A percentile compares a stretch with the other conserved stretches of the same genome.
Evolutionary conservation across 139 green algal genomes (phyloP).

Genomic region (Micromonas commoda): DNA sequence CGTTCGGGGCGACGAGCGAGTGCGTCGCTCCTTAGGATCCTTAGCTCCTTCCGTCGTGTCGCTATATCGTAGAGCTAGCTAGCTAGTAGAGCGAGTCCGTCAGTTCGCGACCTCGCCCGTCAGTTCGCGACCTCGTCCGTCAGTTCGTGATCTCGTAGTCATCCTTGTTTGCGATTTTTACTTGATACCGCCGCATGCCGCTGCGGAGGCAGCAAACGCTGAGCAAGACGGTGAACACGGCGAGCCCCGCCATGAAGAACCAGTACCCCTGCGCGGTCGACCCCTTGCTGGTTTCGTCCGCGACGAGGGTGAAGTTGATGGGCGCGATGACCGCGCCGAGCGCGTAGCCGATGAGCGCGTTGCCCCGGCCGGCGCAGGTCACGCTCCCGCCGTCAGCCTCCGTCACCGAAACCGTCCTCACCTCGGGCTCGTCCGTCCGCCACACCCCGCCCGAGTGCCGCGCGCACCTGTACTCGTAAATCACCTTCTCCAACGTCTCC

Average conservation of each 20-base stretch:
- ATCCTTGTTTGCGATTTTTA: too few species aligned
- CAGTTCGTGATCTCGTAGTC: too few species aligned
- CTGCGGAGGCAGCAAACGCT: too few species aligned
- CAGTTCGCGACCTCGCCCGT: too few species aligned
- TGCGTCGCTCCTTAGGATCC: too few species aligned
- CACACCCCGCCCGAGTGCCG: background rate
- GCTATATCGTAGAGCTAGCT: too few species aligned
- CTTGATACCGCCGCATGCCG: too few species aligned
- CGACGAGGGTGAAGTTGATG: background rate
- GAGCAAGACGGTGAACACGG: slow-evolving; percentile 22
- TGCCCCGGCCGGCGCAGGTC: background rate
- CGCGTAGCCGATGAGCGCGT: background rate
- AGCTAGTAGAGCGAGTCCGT: too few species aligned
- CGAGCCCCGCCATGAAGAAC: background rate
- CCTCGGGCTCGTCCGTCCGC: background rate
- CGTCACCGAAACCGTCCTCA: background rate
- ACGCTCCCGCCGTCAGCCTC: background rate
- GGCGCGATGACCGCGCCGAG: background rate
- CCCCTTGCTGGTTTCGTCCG: background rate
- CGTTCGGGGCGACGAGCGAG: too few species aligned
- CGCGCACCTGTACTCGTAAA: background rate
- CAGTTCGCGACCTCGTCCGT: too few species aligned
- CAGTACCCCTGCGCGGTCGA: background rate
- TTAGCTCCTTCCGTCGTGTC: too few species aligned
- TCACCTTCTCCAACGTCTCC: background rate